Base-by-base conservation (phyloP, 2,329 filamentous ascomycete genomes). In the Drechslerella coelobrocha region DNA sequence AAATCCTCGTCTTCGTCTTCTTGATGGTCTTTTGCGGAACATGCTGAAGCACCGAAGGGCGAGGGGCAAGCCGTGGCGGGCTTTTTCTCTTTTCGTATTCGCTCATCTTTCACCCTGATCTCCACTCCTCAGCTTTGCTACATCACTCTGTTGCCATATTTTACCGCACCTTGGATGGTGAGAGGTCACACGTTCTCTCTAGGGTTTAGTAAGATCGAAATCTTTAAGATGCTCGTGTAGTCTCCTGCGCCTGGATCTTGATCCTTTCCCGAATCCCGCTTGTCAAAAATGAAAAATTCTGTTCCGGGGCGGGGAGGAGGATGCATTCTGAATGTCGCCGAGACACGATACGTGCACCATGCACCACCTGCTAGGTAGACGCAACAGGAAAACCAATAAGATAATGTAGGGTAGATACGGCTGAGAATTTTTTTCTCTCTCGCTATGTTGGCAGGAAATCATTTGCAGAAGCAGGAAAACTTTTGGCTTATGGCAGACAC, bases 1-100 rank as follows among this genome's bases (percentile, higher is more conserved):
- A 69, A 48, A 62, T 59, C 31, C 65, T 57, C 24, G 65, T 69
- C 57, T 69, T 69, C 50, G 65, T 69, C 39, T 69, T 69, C 21
- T 59, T 69, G 59, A 69, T 69, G 17, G 65, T 69, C 39, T 62
- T 61, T 17, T 69, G 65, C 1, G 65, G 65, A 37, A 69, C 31
- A 62, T 69, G 65, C 57, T 69, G 65, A 62, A 69, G 65, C 43
- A 69, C 50, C 19, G 65, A 53, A 57, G 65, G 65, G 26, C 65
- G 65, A 53, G 65, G 65, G 23, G 65, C 65, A 21, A 69, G 37
- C 57, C 57, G 65, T 37, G 50, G 65, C 41, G 65, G 65, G 52
- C 65, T 69, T 62, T 69, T 59, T 45, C 21, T 45, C 31, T 69
- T 50, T 45, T 39, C 53, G 47, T 57, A 52, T 57, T 62, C 57